These are phyloP conservation scores for Acanthamoeba sp. DNA, from an alignment of 208 protist species.

Conservation along the genomic window DNA sequence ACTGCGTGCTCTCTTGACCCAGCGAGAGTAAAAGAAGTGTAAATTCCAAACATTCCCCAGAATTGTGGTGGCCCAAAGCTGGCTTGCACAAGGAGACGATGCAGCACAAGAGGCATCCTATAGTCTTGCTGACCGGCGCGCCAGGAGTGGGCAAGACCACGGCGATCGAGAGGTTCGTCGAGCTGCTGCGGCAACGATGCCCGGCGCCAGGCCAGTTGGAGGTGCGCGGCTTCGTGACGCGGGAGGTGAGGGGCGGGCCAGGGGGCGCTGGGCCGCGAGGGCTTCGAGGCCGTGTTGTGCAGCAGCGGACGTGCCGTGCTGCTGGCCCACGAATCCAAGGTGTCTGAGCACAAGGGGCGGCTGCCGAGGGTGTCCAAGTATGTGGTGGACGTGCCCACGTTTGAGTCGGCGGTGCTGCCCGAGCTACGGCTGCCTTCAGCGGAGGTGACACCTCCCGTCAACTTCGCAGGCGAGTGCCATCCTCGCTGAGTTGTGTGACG, in stretches of 20 bases:
- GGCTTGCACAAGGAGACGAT: neutral
- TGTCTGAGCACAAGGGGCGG: neutral
- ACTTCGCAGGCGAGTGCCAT: neutral
- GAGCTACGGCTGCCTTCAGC: neutral
- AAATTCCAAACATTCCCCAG: neutral
- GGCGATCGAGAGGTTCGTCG: neutral
- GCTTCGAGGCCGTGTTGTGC: conserved; percentile 28
- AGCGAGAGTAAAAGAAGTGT: too few species aligned
- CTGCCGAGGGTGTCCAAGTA: conserved; percentile 28
- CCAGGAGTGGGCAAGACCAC: conserved; percentile 53
- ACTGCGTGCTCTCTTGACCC: too few species aligned
- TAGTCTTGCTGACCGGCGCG: neutral
- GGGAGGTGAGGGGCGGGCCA: neutral
- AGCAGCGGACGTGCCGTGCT: neutral
- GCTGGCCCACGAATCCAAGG: conserved; percentile 44
- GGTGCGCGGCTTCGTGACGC: conserved; percentile 29
- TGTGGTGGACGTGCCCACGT: conserved; percentile 8
- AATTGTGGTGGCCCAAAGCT: neutral
- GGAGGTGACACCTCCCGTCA: neutral
- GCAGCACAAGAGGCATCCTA: neutral
- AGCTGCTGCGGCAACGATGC: neutral
- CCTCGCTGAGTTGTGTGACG: neutral
- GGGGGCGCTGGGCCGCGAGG: conserved; percentile 24
- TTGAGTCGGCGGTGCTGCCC: conserved; percentile 13
- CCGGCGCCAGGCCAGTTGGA: neutral